Evolutionary conservation across 2,329 filamentous ascomycete species (phyloP), one percentile per base, ranked within the genome.

Genomic region (Elsinoe ampelina): DNA sequence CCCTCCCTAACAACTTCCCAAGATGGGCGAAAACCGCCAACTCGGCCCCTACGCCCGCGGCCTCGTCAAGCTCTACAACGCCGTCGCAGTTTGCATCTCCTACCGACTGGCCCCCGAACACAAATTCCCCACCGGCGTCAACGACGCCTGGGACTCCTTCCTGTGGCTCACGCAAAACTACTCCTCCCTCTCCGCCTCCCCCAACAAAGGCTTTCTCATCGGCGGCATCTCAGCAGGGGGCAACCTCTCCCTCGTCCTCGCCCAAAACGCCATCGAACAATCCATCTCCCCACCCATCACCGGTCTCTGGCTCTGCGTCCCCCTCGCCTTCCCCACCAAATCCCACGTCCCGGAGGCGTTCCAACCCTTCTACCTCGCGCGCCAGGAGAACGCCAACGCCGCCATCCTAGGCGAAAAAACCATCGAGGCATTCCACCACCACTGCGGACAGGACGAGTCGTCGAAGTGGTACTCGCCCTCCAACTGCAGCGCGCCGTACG

Each of bases 71-170:
- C 12, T 57, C 48, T 11, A 55, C 56, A 22, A 51, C 34, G 32
- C 43, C 35, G 43, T 57, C 8, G 58, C 59, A 2, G 55, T 62
- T 2, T 57, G 58, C n/a, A 61, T 61, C 8, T 55, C 57, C 17
- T 75, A 75, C 58, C 67, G 72, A 59, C 67, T 76, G 11, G 73
- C 74, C 1, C 75, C 75, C 0, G 72, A 77, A 57, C 59, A 73
- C 59, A 67, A 67, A 10, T 78, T 75, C 60, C 75, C 75, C 2
- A 67, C 67, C 1, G 67, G 70, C 15, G 63, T 70, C 7, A 63
- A 73, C 35, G 75, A 77, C 60, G 67, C 67, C 13, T 77, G 70
- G 68, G 74, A 77, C 63, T 70, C 69, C 3, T 61, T 77, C 54
- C 62, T 72, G 63, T 77, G 73, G 73, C 68, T 72, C 48, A 68